Base-by-base conservation (phyloP, 2,329 filamentous ascomycete species). In the Fusarium coffeatum region DNA sequence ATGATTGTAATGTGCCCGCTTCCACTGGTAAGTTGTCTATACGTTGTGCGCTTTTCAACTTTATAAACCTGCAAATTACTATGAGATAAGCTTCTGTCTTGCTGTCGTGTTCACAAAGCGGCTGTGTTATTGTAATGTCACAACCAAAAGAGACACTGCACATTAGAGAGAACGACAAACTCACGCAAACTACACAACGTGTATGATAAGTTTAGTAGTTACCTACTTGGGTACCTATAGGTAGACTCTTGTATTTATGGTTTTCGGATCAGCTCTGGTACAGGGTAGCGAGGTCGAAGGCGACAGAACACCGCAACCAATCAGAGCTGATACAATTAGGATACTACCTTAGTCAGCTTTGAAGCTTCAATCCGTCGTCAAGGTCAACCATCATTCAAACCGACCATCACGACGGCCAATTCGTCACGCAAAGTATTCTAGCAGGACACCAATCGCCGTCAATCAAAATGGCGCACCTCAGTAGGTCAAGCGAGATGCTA, bases 401-500 rank as follows among this genome's bases (percentile, higher is more conserved):
- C 55, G 69, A 76, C 53, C 69, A 74, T 64, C 65, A 69, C 72
- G 71, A 71, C 70, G 57, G 58, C 64, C 61, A 73, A 75, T 72
- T 63, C 59, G 57, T 70, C 65, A 64, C 69, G 48, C 57, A 64
- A 71, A 64, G 61, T 56, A 54, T 66, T 43, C 20, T 40, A 71
- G 56, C 70, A 69, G 73, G 71, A 72, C 69, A 71, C 55, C 71
- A 53, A 62, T 68, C 67, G 70, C 59, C 57, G 59, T 72, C 68
- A 63, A 65, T 70, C 69, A 79, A 78, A 65, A 81, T 81, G 80
- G 80, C 80, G 73, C 79, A 81, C 69, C 79, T 81, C 54, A 79
- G 80, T 81, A 76, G 48, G 79, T 34, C 8, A 5, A n/a, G 2
- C 1, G 23, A 13, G 11, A 30, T 9, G 9, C 6, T 25, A 32